Evolutionary conservation across 768 basidiomycete species (phyloP), one percentile per base, ranked within the genome.

Genomic region (Steccherinum ochraceum): DNA sequence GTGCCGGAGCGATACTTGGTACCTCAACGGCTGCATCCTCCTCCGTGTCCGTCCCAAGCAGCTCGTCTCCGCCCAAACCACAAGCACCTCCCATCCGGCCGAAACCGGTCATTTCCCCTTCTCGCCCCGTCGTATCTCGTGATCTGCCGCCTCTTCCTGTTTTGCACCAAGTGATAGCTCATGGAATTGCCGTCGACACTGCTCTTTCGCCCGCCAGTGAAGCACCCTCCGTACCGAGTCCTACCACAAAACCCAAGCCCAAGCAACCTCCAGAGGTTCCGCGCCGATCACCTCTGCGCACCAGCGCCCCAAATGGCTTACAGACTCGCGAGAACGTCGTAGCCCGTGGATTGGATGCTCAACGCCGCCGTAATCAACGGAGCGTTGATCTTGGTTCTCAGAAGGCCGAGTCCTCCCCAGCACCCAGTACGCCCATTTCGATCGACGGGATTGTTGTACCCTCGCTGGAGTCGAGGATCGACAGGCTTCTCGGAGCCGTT

Each of bases 381-480:
- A 44, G 40, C 21, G 10, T 35, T 16, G 30, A 25, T 12, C 18
- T 19, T 44, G 42, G 18, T 44, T 44, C 23, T 44, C 26, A 35
- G 35, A 12, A 5, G 11, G 12, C 4, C 47, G 35, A 12, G 13
- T 4, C 25, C 4, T 5, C 30, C 13, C 26, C 18, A 12, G 5
- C 16, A 11, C 16, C 47, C 24, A 48, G 23, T 18, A n/a, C 42
- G 16, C 42, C 21, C 18, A 26, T 20, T 13, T n/a, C 47, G 24
- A 40, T 35, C 19, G 47, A 48, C 25, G 30, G 47, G n/a, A 23
- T 23, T 23, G 30, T 16, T 19, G 5, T 43, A 24, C 18, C 41
- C 16, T 25, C 44, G 5, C 24, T 46, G 26, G 43, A 45, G 19
- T 23, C 45, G 50, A 43, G 40, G n/a, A 51, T 51, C 25, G 50